Base-by-base conservation (phyloP, 257 asterid species). In the Penstemon eatonii region DNA sequence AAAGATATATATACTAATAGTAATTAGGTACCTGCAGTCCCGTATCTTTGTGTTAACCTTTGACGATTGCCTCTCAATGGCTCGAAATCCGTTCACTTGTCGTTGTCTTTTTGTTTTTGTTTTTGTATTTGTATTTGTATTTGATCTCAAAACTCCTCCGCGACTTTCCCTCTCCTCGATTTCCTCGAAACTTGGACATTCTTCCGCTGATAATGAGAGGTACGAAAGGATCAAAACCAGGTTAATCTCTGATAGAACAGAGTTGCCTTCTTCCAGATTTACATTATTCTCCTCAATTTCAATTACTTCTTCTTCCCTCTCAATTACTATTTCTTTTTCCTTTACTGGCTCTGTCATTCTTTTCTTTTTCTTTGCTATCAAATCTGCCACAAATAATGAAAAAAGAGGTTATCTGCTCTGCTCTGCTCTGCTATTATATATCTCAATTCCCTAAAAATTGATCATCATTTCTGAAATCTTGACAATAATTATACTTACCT, bases 191-290 rank as follows among this genome's bases (percentile, higher is more conserved):
- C 36, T 62, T 1, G 61, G n/a, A 41, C 64, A 13, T 41, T 76
- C 82, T 56, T 76, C 75, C 0, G 47, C 37, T 3, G 82, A 70
- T 57, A 70, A 1, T 2, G 89, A 84, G 61, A 82, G 77, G 49
- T 71, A 78, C 6, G 85, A 76, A 5, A 82, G 63, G 67, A 86
- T 38, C 53, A 82, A 6, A 4, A 79, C 73, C 43, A 86, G 86
- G 58, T 86, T 86, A 37, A 86, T 60, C 75, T 79, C 90, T 7
- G 64, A 68, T 6, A 81, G 73, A 47, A 52, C 51, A 56, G 65
- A 12, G 5, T 49, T n/a, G 58, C 65, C 57, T 41, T 46, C 37
- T 13, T 65, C 67, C 18, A 42, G 45, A 62, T 73, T 10, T 7
- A 10, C 39, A 9, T n/a, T 13, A 5, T 56, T 5, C 15, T 61